phyloP scores from a whole-genome alignment of 257 asterid genomes.

The Solanum pimpinellifolium region DNA sequence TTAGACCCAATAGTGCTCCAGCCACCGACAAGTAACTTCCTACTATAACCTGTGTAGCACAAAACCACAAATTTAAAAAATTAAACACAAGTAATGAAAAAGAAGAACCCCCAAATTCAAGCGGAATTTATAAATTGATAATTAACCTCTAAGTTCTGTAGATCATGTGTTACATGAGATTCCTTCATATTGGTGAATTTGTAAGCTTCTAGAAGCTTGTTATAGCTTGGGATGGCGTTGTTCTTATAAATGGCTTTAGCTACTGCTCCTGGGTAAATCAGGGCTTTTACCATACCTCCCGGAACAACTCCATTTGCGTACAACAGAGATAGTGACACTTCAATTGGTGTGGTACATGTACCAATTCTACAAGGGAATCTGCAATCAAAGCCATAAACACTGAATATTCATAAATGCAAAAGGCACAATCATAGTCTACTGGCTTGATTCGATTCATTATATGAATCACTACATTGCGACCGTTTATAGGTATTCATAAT shows the following conservation, averaged over 20 bases:
- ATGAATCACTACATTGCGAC: neutral
- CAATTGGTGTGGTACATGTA: slow-evolving; percentile 39
- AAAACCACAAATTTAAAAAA: neutral
- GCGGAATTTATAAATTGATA: neutral
- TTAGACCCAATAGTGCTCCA: slow-evolving; percentile 46
- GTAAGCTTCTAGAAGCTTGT: slow-evolving; percentile 17
- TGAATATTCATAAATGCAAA: neutral
- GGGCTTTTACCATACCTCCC: slow-evolving; percentile 19
- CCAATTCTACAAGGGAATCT: slow-evolving; percentile 55
- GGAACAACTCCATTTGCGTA: slow-evolving; percentile 30
- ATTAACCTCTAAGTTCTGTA: slow-evolving; percentile 58
- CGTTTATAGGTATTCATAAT: neutral
- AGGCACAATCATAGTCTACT: neutral
- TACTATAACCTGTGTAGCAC: slow-evolving; percentile 30
- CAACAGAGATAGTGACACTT: slow-evolving; percentile 33
- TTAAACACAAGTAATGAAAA: neutral
- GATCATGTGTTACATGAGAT: slow-evolving; percentile 12
- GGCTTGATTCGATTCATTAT: neutral
- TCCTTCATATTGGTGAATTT: slow-evolving; percentile 11
- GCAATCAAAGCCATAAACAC: neutral
- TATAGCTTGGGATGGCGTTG: slow-evolving; percentile 21
- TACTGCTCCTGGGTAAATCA: slow-evolving; percentile 54
- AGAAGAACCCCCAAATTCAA: neutral
- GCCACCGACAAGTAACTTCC: slow-evolving; percentile 58
- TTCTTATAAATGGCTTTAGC: slow-evolving; percentile 19